Conservation (phyloP, 805 yeast species). For the Starmerella ratchasimensis region DNA sequence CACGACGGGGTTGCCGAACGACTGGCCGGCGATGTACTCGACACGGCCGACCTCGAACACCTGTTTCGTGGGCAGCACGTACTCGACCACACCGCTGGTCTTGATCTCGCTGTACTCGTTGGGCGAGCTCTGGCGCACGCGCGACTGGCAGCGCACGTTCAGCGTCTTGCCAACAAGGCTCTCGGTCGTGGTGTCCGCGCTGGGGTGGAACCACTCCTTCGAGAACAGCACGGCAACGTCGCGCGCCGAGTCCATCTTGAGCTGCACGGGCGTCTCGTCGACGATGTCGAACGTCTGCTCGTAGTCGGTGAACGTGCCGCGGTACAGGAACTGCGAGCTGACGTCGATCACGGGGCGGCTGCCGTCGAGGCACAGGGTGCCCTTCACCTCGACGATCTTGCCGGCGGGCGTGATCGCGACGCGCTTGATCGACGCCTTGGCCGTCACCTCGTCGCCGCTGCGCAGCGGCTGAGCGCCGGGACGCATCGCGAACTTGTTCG, state of each 20-base stretch:
- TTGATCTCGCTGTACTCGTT: constrained; percentile 62
- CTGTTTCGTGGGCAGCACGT: constrained; percentile 89
- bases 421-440: constrained; percentile 73
- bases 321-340: constrained; percentile 85
- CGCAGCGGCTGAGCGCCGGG: constrained; percentile 84
- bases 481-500: constrained; percentile 84
- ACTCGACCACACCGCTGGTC: constrained; percentile 71
- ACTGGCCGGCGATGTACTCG: constrained; percentile 76
- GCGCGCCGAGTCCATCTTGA: constrained; percentile 57
- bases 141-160: constrained; percentile 80
- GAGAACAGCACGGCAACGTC: constrained; percentile 88
- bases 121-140: constrained; percentile 65
- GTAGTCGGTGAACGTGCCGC: constrained; percentile 80
- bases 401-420: constrained; percentile 87
- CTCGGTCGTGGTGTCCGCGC: constrained; percentile 37
- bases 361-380: constrained; percentile 50
- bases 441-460: constrained; percentile 72
- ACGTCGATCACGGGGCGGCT: constrained; percentile 81
- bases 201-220: constrained; percentile 93
- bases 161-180: constrained; percentile 67
- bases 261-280: constrained; percentile 75
- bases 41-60: constrained; percentile 70
- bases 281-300: constrained; percentile 84
- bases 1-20: constrained; percentile 94
- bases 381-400: constrained; percentile 89